Conservation (phyloP, 176 grass and related monocot genomes). For the Juncus inflexus region DNA sequence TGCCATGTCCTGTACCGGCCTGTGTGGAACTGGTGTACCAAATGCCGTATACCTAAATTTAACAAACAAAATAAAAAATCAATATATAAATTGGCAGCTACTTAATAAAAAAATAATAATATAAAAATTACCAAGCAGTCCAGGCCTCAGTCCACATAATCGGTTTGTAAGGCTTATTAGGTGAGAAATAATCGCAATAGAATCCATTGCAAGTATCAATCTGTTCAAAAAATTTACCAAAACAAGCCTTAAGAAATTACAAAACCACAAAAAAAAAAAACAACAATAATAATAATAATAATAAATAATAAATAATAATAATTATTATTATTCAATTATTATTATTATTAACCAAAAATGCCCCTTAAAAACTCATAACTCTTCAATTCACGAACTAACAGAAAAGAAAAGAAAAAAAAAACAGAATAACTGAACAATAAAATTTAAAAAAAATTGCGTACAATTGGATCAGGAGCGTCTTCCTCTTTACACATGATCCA, state of each 20-base stretch:
- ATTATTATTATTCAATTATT: too few relatives aligned
- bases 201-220: slow-evolving; percentile 96
- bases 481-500: slow-evolving; percentile 99
- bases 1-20: slow-evolving; percentile 88
- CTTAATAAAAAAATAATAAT: slow-evolving; percentile 2
- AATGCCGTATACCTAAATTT: slow-evolving; percentile 81
- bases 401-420: too few relatives aligned
- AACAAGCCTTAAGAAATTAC: background rate
- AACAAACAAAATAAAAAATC: slow-evolving; percentile 18
- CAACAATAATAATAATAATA: too few relatives aligned
- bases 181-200: slow-evolving; percentile 90
- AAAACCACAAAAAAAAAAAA: too few relatives aligned
- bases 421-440: slow-evolving; percentile 24
- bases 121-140: slow-evolving; percentile 82
- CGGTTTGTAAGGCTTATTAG: slow-evolving; percentile 83
- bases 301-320: too few relatives aligned
- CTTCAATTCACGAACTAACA: too few relatives aligned
- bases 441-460: slow-evolving; percentile 35
- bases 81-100: slow-evolving; percentile 26
- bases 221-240: slow-evolving; percentile 26
- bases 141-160: slow-evolving; percentile 98
- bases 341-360: too few relatives aligned
- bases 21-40: slow-evolving; percentile 77
- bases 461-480: slow-evolving; percentile 93
- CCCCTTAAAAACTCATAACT: slow-evolving; percentile 5